Conservation (phyloP, 139 green algal genomes). For the Parachlorella kessleri region DNA sequence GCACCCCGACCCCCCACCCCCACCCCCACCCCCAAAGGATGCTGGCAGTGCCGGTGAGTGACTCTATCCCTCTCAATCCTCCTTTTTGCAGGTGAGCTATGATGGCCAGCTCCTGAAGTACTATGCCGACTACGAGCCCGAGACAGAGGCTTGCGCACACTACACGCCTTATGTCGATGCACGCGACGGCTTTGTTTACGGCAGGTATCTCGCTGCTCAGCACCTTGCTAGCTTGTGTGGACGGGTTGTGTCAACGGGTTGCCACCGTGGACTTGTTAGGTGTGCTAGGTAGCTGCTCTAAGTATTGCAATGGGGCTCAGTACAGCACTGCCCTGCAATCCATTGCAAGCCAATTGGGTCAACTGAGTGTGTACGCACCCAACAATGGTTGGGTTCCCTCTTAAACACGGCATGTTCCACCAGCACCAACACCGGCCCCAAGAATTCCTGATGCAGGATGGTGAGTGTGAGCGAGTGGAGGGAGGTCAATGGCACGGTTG, state of each 20-base stretch:
- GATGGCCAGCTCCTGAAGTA: not conserved
- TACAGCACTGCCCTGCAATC: no score
- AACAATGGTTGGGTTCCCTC: no score
- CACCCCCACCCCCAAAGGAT: no score
- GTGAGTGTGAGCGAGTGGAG: not conserved
- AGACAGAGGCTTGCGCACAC: not conserved
- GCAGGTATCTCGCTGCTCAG: no score
- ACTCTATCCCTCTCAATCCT: not conserved
- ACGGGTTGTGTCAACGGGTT: not conserved
- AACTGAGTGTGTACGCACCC: no score
- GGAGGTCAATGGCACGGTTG: not conserved
- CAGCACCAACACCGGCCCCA: not conserved
- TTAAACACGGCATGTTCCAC: no score
- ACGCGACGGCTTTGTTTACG: slow-evolving; percentile 1
- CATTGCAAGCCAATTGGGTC: no score
- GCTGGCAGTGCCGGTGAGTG: no score
- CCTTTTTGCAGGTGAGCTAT: not conserved
- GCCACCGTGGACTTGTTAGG: not conserved
- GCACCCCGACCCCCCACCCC: no score
- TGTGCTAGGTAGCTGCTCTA: not conserved
- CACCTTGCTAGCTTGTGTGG: no score
- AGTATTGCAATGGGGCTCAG: no score
- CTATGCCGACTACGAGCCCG: not conserved
- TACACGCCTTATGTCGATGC: not conserved
- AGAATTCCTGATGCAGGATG: not conserved